Percentiles rank a stretch among this genome's conserved stretches.
Conservation (phyloP, 164 flowering plant genomes). For the Berberis thunbergii region DNA sequence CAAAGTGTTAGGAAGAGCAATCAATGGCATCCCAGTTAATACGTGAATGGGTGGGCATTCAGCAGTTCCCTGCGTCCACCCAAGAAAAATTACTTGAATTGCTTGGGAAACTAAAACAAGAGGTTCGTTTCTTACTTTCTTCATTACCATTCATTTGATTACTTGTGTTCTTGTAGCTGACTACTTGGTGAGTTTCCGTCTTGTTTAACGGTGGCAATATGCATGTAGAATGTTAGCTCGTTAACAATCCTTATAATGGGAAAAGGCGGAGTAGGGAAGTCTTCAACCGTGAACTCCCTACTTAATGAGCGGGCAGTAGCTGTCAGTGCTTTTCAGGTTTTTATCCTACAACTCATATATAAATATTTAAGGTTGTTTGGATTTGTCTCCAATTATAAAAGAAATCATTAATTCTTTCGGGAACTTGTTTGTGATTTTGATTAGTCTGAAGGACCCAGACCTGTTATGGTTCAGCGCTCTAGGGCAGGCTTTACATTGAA, state of each 20-base stretch:
- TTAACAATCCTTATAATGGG: slow-evolving; percentile 95
- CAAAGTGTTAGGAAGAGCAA: background rate
- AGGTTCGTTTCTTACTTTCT: slow-evolving; percentile 30
- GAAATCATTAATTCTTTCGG: background rate
- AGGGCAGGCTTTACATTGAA: slow-evolving; percentile 76
- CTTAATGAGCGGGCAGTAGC: slow-evolving; percentile 85
- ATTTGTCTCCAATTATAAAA: background rate
- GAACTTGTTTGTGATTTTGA: background rate
- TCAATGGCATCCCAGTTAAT: slow-evolving; percentile 44
- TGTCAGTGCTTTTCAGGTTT: slow-evolving; percentile 85
- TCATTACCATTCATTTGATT: background rate
- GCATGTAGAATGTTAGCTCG: slow-evolving; percentile 55
- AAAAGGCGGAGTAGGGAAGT: slow-evolving; percentile 97
- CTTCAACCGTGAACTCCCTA: slow-evolving; percentile 92
- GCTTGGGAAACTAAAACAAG: slow-evolving; percentile 68
- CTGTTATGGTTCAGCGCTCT: slow-evolving; percentile 69
- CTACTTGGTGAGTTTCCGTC: background rate
- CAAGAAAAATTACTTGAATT: slow-evolving; percentile 64
- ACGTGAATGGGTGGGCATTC: slow-evolving; percentile 86
- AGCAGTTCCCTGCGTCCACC: slow-evolving; percentile 76
- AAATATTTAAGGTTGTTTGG: background rate
- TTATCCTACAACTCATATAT: background rate
- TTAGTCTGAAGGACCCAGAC: slow-evolving; percentile 78
- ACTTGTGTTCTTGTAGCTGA: background rate
- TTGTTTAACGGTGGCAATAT: background rate